Base-by-base conservation (phyloP, 768 basidiomycete genomes). In the Hortiboletus campestris region DNA sequence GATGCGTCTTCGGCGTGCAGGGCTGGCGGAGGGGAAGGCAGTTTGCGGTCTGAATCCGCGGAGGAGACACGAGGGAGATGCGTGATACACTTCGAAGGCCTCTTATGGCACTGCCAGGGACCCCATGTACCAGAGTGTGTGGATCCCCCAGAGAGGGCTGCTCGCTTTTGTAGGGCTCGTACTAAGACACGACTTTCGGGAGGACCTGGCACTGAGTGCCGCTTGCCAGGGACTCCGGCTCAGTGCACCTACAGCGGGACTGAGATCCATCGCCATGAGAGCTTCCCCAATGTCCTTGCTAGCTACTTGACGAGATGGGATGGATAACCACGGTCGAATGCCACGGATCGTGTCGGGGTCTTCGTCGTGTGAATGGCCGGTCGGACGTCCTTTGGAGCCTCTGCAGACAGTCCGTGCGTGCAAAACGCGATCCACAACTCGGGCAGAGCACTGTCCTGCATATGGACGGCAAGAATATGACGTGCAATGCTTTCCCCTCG, bases 241-340 rank as follows among this genome's bases (percentile, higher is more conserved):
- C 49, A 60, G 17, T 6, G 42, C 61, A 4, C 50, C 50, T 31
- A 44, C 49, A 14, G 44, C 19, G 3, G 57, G 51, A 45, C 53
- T 55, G 11, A 69, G 53, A 45, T 76, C 73, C 61, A 79, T 73
- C 10, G 75, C 72, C 77, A 79, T 78, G 28, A 78, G 61, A 17
- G 71, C 64, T 25, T 71, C 63, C 3, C 66, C 51, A 10, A 68
- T 28, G 16, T 63, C 69, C 35, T 57, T 59, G 45, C 50, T 49
- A 34, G n/a, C 12, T 20, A 32, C 61, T 45, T 61, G 61, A 25
- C 57, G 63, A 13, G 60, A 59, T 39, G 69, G 62, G 6, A 70
- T 71, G 12, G 71, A 71, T 56, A 67, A 31, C 69, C 69, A 71
- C 2, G 69, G 67, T 17, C 64, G 67, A 35, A 71, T 72, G 1